These are phyloP conservation scores for Candida parachauliodes DNA, from an alignment of 805 yeast species.

Conservation along the genomic window DNA sequence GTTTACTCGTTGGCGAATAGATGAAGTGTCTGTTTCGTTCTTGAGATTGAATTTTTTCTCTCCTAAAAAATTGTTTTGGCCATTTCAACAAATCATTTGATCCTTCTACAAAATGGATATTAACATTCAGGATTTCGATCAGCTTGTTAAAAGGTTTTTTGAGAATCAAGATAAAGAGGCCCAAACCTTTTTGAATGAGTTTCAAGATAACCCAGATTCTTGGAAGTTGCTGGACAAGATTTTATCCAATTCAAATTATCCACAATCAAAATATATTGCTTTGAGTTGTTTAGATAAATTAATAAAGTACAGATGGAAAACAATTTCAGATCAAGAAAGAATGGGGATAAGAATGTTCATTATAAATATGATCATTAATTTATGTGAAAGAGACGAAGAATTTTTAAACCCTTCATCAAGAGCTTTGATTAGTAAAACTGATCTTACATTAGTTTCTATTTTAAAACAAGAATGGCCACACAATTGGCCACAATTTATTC, in stretches of 20 bases:
- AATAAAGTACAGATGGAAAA: slow-evolving; percentile 90
- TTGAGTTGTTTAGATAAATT: slow-evolving; percentile 84
- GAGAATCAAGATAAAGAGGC: slow-evolving; percentile 67
- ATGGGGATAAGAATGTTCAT: slow-evolving; percentile 90
- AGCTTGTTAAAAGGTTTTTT: slow-evolving; percentile 80
- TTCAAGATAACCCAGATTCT: slow-evolving; percentile 92
- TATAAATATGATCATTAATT: slow-evolving; percentile 87
- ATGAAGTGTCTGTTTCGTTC: too few species aligned
- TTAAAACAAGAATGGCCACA: slow-evolving; percentile 99
- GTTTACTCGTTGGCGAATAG: too few species aligned
- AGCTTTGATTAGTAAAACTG: slow-evolving; percentile 87
- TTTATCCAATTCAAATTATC: slow-evolving; percentile 67
- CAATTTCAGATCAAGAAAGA: slow-evolving; percentile 83
- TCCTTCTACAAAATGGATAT: slow-evolving; percentile 1
- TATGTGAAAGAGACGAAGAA: slow-evolving; percentile 78
- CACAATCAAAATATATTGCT: slow-evolving; percentile 92
- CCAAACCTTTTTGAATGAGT: slow-evolving; percentile 66
- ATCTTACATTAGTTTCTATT: slow-evolving; percentile 88
- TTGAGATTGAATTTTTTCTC: too few species aligned
- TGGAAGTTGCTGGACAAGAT: slow-evolving; percentile 95
- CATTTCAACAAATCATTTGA: neutral
- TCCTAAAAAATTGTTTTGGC: neutral
- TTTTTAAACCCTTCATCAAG: slow-evolving; percentile 57
- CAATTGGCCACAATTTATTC: slow-evolving; percentile 96
- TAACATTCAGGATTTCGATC: slow-evolving; percentile 56